phyloP scores from a whole-genome alignment of 1,139 yeast species.

The Yamadazyma epiphylla region DNA sequence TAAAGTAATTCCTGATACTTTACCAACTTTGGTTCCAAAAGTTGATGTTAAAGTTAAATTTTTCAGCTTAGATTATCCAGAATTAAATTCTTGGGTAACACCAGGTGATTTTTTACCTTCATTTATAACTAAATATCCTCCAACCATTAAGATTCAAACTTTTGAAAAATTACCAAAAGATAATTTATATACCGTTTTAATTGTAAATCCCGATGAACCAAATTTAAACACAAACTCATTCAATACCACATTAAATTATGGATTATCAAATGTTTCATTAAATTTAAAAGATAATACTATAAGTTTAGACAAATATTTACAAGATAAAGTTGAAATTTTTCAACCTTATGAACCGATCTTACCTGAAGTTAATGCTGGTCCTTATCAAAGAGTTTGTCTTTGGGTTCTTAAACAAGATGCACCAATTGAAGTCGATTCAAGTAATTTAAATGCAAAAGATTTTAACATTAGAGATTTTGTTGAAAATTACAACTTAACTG shows the following conservation, averaged over 20 bases:
- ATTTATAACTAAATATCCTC: constrained; percentile 68
- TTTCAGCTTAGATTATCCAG: constrained; percentile 58
- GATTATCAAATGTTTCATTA: constrained; percentile 65
- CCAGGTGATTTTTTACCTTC: constrained; percentile 80
- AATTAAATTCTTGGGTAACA: constrained; percentile 55
- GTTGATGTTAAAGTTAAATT: constrained; percentile 76
- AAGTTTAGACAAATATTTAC: constrained; percentile 41
- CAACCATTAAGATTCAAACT: constrained; percentile 71
- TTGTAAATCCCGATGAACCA: constrained; percentile 93
- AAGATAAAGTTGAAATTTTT: constrained; percentile 42
- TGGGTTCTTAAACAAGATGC: constrained; percentile 82
- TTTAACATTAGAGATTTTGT: constrained; percentile 77
- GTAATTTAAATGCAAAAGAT: constrained; percentile 27
- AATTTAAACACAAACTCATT: constrained; percentile 66
- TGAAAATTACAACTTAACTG: constrained; percentile 47
- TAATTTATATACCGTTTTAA: constrained; percentile 63
- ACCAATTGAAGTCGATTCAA: constrained; percentile 9
- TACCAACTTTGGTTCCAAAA: constrained; percentile 83
- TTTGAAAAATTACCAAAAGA: constrained; percentile 43
- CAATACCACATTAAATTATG: constrained; percentile 75
- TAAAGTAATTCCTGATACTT: constrained; percentile 85
- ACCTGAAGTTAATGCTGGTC: constrained; percentile 79
- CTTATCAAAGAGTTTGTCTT: constrained; percentile 76
- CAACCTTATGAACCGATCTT: constrained; percentile 75
- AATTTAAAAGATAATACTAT: constrained; percentile 57